Percentiles rank a stretch among this genome's conserved stretches.
These are phyloP conservation scores for Penicillium daleae DNA, from an alignment of 495 filamentous ascomycete species.

Conservation along the genomic window DNA sequence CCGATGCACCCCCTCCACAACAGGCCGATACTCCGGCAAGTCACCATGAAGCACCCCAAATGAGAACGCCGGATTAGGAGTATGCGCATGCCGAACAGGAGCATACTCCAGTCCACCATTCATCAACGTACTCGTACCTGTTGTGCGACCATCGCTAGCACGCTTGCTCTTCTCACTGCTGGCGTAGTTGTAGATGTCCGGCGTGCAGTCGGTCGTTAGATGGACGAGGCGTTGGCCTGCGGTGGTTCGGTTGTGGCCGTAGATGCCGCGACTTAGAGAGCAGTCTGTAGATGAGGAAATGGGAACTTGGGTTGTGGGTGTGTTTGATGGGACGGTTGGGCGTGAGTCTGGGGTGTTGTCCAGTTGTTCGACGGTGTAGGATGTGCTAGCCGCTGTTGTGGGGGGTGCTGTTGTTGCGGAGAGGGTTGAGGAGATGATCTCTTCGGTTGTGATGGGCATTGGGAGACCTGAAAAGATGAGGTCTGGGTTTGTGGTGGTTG, in stretches of 20 bases:
- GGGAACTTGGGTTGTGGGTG: background rate
- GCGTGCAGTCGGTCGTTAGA: constrained; percentile 25
- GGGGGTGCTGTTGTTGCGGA: background rate
- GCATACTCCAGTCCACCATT: constrained; percentile 48
- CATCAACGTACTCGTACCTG: constrained; percentile 31
- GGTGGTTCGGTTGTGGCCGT: constrained; percentile 23
- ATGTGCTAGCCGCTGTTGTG: background rate
- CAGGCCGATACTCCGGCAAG: constrained; percentile 25
- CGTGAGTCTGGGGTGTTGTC: background rate
- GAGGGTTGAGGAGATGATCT: constrained; percentile 3
- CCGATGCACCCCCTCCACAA: constrained; percentile 27
- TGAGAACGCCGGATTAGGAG: constrained; percentile 15
- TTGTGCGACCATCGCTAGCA: constrained; percentile 19
- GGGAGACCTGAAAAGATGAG: constrained; percentile 38
- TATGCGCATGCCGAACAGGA: constrained; percentile 31
- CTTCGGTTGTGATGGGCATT: constrained; percentile 26
- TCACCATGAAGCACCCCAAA: constrained; percentile 24
- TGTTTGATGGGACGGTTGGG: background rate
- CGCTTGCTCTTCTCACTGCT: constrained; percentile 35
- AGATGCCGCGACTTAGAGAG: constrained; percentile 20
- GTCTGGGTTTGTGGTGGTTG: constrained; percentile 26
- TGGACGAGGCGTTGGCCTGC: constrained; percentile 27
- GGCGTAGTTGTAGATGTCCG: constrained; percentile 43
- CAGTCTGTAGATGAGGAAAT: constrained; percentile 13
- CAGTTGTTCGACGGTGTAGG: background rate